Percentiles rank a stretch among this genome's conserved stretches.
phyloP scores from a whole-genome alignment of 805 yeast species.

The Metschnikowia lachancei region DNA sequence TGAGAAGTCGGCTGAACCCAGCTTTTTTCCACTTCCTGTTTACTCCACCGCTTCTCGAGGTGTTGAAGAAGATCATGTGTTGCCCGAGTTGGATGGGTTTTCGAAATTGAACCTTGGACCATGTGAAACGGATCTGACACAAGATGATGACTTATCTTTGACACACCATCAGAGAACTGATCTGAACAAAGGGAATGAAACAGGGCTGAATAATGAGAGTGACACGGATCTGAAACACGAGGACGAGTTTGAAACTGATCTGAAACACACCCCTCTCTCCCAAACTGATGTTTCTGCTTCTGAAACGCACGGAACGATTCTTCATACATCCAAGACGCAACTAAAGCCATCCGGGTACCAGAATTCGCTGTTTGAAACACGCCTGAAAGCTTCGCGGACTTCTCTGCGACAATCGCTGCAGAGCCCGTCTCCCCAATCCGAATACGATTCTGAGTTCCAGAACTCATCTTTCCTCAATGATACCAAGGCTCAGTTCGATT shows the following conservation, averaged over 20 bases:
- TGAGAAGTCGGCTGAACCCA: background rate
- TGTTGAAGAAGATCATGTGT: background rate
- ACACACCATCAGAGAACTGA: no score
- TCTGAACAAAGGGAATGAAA: no score
- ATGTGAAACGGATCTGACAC: constrained; percentile 2
- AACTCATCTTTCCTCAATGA: constrained; percentile 18
- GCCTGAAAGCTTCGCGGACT: background rate
- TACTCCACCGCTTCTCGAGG: background rate
- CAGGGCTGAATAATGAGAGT: no score
- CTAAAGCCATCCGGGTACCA: background rate
- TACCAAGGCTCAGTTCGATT: constrained; percentile 19
- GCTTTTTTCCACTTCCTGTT: background rate
- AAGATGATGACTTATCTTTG: background rate
- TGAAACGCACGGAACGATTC: background rate
- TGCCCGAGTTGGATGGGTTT: background rate
- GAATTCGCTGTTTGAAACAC: constrained; percentile 5
- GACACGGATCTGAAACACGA: constrained; percentile 2
- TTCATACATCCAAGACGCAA: background rate
- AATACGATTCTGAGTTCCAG: constrained; percentile 13
- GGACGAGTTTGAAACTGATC: background rate
- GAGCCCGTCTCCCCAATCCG: constrained; percentile 1
- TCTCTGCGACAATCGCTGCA: background rate
- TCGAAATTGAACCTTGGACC: background rate
- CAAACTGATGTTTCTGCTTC: background rate
- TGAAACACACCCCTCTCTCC: no score